These are phyloP conservation scores for Umbelopsis sp. DNA, from an alignment of 192 early-diverging fungal genomes.

Conservation along the genomic window DNA sequence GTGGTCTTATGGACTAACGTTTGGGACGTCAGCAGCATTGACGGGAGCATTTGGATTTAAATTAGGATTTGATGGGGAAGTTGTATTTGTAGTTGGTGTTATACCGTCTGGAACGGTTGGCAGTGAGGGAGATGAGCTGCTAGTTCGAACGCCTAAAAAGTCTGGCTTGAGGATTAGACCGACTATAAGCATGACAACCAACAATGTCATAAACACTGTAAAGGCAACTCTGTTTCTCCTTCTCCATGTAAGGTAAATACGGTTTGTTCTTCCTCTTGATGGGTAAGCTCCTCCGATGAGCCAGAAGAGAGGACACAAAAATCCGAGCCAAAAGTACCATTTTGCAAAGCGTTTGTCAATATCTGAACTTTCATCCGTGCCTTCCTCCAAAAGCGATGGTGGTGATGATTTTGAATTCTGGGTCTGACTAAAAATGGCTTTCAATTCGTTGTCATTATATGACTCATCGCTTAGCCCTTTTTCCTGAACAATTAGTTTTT, in stretches of 20 bases:
- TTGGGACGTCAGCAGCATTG: constrained; percentile 1
- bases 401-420: background rate
- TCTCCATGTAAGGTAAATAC: background rate
- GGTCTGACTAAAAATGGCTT: background rate
- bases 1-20: background rate
- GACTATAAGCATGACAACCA: background rate
- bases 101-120: background rate
- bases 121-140: background rate
- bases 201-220: background rate
- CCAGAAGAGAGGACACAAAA: background rate
- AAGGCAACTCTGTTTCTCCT: background rate
- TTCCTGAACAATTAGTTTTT: constrained; percentile 1
- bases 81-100: background rate
- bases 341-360: background rate
- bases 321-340: constrained; percentile 2
- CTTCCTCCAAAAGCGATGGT: background rate
- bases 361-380: background rate
- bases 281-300: constrained; percentile 2
- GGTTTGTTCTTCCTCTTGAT: background rate
- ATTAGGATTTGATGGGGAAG: background rate
- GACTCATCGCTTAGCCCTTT: background rate
- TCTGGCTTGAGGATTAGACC: constrained; percentile 4
- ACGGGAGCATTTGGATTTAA: background rate
- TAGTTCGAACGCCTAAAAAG: background rate
- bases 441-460: background rate